phyloP scores from a whole-genome alignment of 2,329 filamentous ascomycete genomes.

The Penicillium sp. region DNA sequence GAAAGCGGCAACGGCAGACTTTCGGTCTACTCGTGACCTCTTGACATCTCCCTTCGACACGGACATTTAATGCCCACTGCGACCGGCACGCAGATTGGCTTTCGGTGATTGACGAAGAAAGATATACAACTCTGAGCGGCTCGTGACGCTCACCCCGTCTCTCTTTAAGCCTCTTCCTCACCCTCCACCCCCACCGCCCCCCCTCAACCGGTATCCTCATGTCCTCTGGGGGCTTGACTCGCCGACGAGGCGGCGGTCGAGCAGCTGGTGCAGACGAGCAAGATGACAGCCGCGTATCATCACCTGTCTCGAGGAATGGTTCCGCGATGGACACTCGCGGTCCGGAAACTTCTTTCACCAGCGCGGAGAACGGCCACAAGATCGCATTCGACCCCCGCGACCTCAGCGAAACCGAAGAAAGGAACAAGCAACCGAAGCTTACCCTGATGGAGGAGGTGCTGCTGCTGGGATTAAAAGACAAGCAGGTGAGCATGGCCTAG shows the following conservation, averaged over 20 bases:
- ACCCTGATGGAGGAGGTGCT: constrained; percentile 99
- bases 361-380: constrained; percentile 92
- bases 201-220: constrained; percentile 46
- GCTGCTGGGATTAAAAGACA: constrained; percentile 94
- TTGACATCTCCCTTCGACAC: constrained; percentile 28
- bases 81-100: constrained; percentile 29
- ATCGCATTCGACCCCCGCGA: constrained; percentile 97
- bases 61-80: constrained; percentile 30
- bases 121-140: background rate
- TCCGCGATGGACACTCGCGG: constrained; percentile 59
- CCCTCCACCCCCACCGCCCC: constrained; percentile 23
- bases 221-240: constrained; percentile 72
- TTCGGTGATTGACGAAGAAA: constrained; percentile 9
- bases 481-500: constrained; percentile 72
- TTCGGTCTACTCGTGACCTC: constrained; percentile 29
- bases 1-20: constrained; percentile 26
- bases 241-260: constrained; percentile 68
- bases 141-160: constrained; percentile 14
- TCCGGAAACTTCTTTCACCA: constrained; percentile 81
- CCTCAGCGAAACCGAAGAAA: constrained; percentile 93
- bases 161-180: constrained; percentile 13
- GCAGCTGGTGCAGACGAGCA: constrained; percentile 62
- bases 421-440: constrained; percentile 96
- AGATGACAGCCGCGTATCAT: constrained; percentile 67
- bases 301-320: constrained; percentile 64